Evolutionary conservation across 352 stramenopile genomes (phyloP), one percentile per base, ranked within the genome.

Genomic region (Pythium aquatile): DNA sequence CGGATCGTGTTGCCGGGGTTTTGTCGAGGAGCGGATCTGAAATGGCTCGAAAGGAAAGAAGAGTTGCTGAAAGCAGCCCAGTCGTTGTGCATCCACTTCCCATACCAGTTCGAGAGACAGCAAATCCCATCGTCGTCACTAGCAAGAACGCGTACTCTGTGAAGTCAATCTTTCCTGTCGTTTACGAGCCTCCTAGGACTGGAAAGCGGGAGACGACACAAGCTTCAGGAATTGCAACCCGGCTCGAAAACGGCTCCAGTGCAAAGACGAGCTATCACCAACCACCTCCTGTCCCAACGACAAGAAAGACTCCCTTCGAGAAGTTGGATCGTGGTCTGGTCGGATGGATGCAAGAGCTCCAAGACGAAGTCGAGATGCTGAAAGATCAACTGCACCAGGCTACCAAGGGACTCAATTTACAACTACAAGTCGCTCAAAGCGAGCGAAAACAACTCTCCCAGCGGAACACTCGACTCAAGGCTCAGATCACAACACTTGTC

Each of bases 361-460:
- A 53, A 37, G 14, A 54, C 35, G 11, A 57, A 46, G 32, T 59
- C n/a, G 58, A 72, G 39, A 48, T n/a, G 40, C 37, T 65, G 10
- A 40, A 65, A 53, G 4, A 17, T 17, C 20, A 63, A 11, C 63
- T 62, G 5, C 29, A 61, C 16, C n/a, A 47, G 29, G 16, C 53
- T 0, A 48, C 47, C 13, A 66, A 73, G 28, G 52, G 65, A 7
- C 65, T 66, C 24, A 72, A 69, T 47, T 37, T 80, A 32, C 67
- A 85, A 24, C 33, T 82, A 1, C 69, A 72, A 20, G 63, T 86
- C 39, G 58, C 61, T 13, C 65, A 87, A 33, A 63, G 28, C 2
- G 76, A 87, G 10, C 73, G 70, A 9, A 81, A 79, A 51, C 74
- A 79, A 24, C 33, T 84, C 3, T 63, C 65, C 10, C 72, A 84